A percentile compares a stretch with the other conserved stretches of the same genome.
Conservation (phyloP, 139 green algal genomes). For the Chlamydomonas urium region DNA sequence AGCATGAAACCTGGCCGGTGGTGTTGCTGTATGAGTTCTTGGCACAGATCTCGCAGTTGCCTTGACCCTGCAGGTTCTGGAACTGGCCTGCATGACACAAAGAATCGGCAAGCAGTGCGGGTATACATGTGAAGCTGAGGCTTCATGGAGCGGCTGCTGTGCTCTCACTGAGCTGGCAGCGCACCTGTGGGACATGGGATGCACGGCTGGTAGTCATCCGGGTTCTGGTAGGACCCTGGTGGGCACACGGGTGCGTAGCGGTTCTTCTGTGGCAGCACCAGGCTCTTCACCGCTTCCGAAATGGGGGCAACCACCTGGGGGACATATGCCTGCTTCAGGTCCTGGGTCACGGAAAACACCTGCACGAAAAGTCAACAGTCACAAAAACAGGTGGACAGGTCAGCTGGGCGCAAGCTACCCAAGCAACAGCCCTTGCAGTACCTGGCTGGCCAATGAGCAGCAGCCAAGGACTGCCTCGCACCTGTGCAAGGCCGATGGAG, state of each 20-base stretch:
- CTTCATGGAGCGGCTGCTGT: no score
- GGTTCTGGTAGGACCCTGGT: constrained; percentile 19
- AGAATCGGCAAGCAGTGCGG: no score
- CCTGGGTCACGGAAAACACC: constrained; percentile 13
- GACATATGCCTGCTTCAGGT: constrained; percentile 5
- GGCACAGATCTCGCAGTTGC: constrained; percentile 22
- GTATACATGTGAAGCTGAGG: no score
- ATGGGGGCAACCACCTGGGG: constrained; percentile 29
- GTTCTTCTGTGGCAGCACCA: constrained; percentile 27
- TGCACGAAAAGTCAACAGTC: constrained; percentile 16
- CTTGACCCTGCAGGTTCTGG: not conserved
- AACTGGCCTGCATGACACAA: constrained; percentile 6
- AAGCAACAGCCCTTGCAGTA: no score
- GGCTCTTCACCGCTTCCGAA: not conserved
- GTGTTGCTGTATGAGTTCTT: constrained; percentile 8
- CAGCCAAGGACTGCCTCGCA: no score
- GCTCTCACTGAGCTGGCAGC: no score
- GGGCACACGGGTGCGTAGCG: constrained; percentile 24
- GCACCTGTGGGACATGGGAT: constrained; percentile 16
- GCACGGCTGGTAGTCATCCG: constrained; percentile 22
- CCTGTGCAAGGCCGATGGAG: no score
- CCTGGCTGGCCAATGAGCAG: no score
- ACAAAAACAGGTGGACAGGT: not conserved
- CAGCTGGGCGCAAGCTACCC: no score
- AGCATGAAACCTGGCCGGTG: not conserved